These are phyloP conservation scores for Thuidium tamariscinum DNA, from an alignment of 225 moss, liverwort and hornwort genomes.

Conservation along the genomic window DNA sequence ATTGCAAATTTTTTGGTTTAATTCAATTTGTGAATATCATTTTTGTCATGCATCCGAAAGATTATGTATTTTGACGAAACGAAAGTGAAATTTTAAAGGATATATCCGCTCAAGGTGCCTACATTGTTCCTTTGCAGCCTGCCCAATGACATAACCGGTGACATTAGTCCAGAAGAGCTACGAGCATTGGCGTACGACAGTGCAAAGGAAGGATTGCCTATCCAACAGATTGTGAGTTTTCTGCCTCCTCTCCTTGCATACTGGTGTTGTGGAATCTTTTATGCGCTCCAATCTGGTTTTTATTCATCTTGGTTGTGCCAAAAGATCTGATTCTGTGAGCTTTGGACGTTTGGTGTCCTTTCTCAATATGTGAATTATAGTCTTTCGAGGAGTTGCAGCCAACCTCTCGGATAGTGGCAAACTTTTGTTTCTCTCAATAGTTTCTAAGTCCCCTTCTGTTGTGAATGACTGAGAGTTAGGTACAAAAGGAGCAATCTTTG, in stretches of 20 bases:
- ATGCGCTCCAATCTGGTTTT: background rate
- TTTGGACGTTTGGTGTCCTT: background rate
- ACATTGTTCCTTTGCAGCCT: constrained; percentile 49
- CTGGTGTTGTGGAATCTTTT: background rate
- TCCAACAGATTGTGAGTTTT: constrained; percentile 65
- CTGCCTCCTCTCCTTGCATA: background rate
- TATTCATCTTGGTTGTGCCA: background rate
- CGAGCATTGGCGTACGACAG: constrained; percentile 76
- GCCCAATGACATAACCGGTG: constrained; percentile 79
- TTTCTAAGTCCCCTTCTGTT: background rate
- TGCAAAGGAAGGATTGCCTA: constrained; percentile 65
- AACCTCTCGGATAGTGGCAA: background rate
- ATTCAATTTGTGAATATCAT: background rate
- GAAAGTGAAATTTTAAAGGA: background rate
- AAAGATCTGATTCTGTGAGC: background rate
- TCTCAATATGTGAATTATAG: background rate
- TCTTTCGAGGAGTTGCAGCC: background rate
- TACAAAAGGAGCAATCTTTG: constrained; percentile 68
- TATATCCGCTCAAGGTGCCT: background rate
- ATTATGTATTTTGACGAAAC: background rate
- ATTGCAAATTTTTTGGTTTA: background rate
- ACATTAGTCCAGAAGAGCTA: constrained; percentile 89
- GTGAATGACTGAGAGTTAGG: constrained; percentile 24
- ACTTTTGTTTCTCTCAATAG: background rate
- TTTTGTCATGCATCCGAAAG: background rate